Conservation (phyloP, 331 rosid genomes). For the Quercus tomentella region DNA sequence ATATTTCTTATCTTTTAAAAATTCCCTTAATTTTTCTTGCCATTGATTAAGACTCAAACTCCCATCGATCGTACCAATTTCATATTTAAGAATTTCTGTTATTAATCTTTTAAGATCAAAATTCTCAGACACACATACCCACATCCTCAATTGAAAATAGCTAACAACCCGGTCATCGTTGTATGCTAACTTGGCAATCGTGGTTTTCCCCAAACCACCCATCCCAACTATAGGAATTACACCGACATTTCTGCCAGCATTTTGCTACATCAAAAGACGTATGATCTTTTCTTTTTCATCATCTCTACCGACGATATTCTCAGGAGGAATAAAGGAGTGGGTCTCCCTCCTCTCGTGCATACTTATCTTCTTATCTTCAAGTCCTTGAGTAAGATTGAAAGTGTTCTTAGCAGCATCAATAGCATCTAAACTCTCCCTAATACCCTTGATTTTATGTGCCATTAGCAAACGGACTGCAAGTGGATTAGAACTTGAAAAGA, state of each 20-base stretch:
- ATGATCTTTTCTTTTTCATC: not conserved
- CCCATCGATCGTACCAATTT: not conserved
- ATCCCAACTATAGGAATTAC: constrained; percentile 14
- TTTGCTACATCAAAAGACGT: not conserved
- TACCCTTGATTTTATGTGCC: no score
- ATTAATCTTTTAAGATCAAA: not conserved
- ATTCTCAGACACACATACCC: constrained; percentile 14
- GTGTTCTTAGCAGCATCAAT: not conserved
- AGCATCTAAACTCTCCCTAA: constrained; percentile 4
- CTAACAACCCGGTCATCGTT: constrained; percentile 4
- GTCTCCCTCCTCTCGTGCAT: not conserved
- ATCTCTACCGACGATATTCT: not conserved
- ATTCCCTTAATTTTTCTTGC: no score
- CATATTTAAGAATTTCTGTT: not conserved
- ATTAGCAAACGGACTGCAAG: no score
- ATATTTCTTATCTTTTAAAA: no score
- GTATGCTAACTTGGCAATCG: constrained; percentile 18
- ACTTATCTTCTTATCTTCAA: not conserved
- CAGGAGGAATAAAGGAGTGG: not conserved
- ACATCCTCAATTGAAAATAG: constrained; percentile 5
- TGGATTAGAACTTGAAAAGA: no score
- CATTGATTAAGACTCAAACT: not conserved
- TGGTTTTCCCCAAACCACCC: constrained; percentile 27
- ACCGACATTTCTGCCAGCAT: not conserved
- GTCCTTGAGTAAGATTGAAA: not conserved